Base-by-base conservation (phyloP, 2,329 filamentous ascomycete species). In the Metarhizium brunneum region DNA sequence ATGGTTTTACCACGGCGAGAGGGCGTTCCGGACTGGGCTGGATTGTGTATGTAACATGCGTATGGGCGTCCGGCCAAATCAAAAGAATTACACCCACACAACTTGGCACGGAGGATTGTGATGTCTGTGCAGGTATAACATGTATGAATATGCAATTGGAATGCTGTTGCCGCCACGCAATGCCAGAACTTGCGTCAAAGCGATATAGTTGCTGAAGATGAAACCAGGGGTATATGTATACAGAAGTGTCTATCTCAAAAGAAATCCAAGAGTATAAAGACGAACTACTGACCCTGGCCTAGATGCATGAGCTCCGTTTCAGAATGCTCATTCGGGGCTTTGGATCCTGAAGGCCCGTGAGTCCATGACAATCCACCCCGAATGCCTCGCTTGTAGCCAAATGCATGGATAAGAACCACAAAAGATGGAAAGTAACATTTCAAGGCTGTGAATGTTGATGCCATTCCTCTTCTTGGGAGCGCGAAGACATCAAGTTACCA, bases 11-110 rank as follows among this genome's bases (percentile, higher is more conserved):
- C 56, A 67, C 59, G 68, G 68, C 67, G 67, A 67, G 65, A 55
- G 61, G 68, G 68, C 68, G 68, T 70, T 70, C 60, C 61, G 68
- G 68, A 61, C 53, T 65, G 63, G 67, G 65, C 63, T 68, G 65
- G 63, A 63, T 66, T 61, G n/a, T 68, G 64, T 69, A 67, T 52
- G 54, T 58, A 56, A 43, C 20, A 30, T 55, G 38, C 50, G 55
- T 57, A 48, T 49, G 53, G 58, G 55, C 55, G 56, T 55, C 50
- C 11, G 54, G 58, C 56, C 54, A 52, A 60, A 51, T 54, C 47
- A 50, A 56, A 52, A 54, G 51, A 55, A 45, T 47, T 38, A 47
- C 47, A 51, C 47, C 25, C 36, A 18, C 35, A 35, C 10, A 36
- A 5, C 38, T 40, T 40, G 32, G 6, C 38, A 16, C 13, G 38